These are phyloP conservation scores for Mediolabrus comicus DNA, from an alignment of 108 stramenopile species.

Conservation along the genomic window DNA sequence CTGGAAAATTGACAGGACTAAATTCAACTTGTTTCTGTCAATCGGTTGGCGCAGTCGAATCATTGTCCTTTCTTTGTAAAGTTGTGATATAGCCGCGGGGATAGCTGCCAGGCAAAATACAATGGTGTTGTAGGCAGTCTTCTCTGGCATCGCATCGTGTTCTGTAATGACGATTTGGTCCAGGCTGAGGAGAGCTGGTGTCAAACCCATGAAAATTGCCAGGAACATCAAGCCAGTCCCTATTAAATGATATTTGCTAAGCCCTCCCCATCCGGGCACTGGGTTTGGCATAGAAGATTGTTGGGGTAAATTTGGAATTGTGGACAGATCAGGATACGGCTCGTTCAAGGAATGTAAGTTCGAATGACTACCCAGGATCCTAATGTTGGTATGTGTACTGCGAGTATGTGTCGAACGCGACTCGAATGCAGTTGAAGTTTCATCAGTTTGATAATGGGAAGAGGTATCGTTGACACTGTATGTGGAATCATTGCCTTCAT, in stretches of 20 bases:
- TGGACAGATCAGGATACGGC: neutral
- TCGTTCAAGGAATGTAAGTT: slow-evolving; percentile 9
- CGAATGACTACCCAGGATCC: neutral
- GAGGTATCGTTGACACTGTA: slow-evolving; percentile 2
- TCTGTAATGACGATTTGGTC: slow-evolving; percentile 59
- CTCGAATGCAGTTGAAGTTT: neutral
- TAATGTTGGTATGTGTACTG: neutral
- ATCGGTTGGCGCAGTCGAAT: slow-evolving; percentile 77
- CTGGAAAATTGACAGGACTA: slow-evolving; percentile 72
- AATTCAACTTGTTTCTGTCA: slow-evolving; percentile 67
- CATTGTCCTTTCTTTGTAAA: slow-evolving; percentile 82
- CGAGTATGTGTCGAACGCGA: neutral
- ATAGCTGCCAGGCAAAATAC: slow-evolving; percentile 66
- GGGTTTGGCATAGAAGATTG: slow-evolving; percentile 21
- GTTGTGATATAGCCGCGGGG: slow-evolving; percentile 75
- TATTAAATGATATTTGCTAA: slow-evolving; percentile 57
- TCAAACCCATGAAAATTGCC: slow-evolving; percentile 66
- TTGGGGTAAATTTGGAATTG: slow-evolving; percentile 7
- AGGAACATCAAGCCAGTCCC: slow-evolving; percentile 64
- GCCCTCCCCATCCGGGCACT: slow-evolving; percentile 66
- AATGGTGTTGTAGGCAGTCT: slow-evolving; percentile 75
- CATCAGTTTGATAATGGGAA: neutral
- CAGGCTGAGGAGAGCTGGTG: slow-evolving; percentile 64
- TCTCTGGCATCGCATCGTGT: slow-evolving; percentile 58
- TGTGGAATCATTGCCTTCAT: neutral